Conservation (phyloP, 78 protist species). For the Dictyostelium firmibasis region DNA sequence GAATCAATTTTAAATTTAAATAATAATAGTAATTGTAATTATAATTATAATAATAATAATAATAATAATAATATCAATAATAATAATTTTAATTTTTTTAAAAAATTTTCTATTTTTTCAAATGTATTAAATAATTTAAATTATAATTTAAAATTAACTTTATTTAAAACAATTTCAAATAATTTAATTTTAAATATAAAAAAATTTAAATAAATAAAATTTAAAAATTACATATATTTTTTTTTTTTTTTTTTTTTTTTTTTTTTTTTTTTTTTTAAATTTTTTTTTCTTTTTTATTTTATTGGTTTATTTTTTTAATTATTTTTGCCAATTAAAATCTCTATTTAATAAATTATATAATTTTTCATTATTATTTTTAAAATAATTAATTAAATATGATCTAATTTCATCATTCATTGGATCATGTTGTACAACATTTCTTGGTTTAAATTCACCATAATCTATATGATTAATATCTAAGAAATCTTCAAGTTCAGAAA, state of each 20-base stretch:
- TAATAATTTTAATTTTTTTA: no score
- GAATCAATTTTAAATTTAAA: neutral
- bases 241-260: no score
- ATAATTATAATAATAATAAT: no score
- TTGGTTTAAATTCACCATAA: conserved; percentile 64
- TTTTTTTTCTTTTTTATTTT: no score
- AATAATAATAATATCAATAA: no score
- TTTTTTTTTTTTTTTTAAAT: no score
- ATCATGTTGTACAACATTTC: conserved; percentile 34
- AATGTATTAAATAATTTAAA: no score
- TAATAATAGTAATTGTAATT: no score
- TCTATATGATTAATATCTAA: conserved; percentile 22
- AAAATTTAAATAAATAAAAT: no score
- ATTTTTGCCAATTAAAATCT: conserved; percentile 47
- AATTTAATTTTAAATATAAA: no score
- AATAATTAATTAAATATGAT: conserved; percentile 14
- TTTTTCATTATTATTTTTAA: conserved; percentile 26
- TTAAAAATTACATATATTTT: no score
- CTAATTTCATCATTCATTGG: conserved; percentile 11
- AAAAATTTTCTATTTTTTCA: neutral
- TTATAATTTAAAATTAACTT: neutral
- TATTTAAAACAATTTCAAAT: neutral
- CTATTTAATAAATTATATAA: conserved; percentile 34
- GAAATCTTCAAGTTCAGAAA: conserved; percentile 45
- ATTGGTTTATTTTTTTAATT: no score